Conservation (phyloP, 768 basidiomycete genomes). For the Coprinellus micaceus region DNA sequence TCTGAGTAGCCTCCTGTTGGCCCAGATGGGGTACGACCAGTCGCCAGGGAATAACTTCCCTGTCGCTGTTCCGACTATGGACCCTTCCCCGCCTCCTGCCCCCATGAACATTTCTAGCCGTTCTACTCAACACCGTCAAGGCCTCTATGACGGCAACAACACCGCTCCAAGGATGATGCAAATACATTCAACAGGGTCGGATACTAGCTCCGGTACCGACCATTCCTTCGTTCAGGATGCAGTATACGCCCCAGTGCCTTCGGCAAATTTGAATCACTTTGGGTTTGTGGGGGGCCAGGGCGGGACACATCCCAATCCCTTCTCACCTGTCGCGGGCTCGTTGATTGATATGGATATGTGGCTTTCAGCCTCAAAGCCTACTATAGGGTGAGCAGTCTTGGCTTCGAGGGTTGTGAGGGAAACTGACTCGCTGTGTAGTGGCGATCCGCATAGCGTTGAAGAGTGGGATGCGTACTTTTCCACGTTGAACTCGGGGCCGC, state of each 20-base stretch:
- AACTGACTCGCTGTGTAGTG: background rate
- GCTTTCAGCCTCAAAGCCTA: background rate
- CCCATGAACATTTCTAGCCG: background rate
- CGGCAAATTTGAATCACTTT: too few species aligned
- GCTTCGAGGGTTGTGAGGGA: background rate
- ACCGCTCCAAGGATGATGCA: too few species aligned
- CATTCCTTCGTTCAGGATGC: too few species aligned
- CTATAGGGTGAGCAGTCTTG: constrained; percentile 35
- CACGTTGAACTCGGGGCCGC: constrained; percentile 7
- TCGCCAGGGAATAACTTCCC: constrained; percentile 3
- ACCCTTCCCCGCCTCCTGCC: background rate
- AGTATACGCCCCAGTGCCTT: too few species aligned
- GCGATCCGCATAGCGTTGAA: constrained; percentile 14
- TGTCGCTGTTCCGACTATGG: background rate
- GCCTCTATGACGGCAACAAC: too few species aligned
- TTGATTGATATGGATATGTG: background rate
- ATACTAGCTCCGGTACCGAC: too few species aligned
- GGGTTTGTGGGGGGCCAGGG: too few species aligned
- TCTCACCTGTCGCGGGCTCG: too few species aligned
- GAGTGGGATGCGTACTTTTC: constrained; percentile 21
- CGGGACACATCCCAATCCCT: too few species aligned
- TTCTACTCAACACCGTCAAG: too few species aligned
- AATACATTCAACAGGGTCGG: too few species aligned
- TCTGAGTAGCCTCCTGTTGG: constrained; percentile 21
- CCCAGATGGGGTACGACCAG: constrained; percentile 23